A percentile compares a stretch with the other conserved stretches of the same genome.
phyloP scores from a whole-genome alignment of 495 filamentous ascomycete genomes.

The Talaromyces liani region DNA sequence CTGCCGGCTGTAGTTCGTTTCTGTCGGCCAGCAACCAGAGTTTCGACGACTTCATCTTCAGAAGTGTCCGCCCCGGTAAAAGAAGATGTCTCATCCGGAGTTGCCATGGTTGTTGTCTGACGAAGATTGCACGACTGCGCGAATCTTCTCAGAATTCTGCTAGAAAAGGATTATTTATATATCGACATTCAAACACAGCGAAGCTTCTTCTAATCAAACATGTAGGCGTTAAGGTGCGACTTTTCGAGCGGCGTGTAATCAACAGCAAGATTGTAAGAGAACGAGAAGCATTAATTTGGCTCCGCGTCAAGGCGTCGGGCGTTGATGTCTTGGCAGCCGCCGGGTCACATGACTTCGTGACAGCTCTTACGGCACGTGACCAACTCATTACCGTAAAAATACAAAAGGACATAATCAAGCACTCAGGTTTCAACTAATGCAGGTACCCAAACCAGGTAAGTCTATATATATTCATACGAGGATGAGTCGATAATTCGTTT shows the following conservation, averaged over 20 bases:
- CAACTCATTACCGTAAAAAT: not conserved
- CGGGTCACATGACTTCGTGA: not conserved
- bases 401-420: not conserved
- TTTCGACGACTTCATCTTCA: conserved; percentile 50
- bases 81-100: conserved; percentile 16
- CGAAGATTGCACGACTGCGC: not conserved
- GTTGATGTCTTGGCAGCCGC: not conserved
- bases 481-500: not conserved
- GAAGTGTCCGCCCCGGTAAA: conserved; percentile 24
- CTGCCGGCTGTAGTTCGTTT: conserved; percentile 83
- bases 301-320: not conserved
- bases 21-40: conserved; percentile 67
- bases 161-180: not conserved
- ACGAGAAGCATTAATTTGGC: not conserved
- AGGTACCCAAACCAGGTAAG: not conserved
- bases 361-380: not conserved
- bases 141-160: not conserved
- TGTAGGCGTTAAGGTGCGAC: not conserved
- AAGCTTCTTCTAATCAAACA: not conserved
- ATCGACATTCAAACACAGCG: not conserved
- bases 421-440: not conserved
- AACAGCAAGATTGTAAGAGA: not conserved
- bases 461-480: not conserved
- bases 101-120: conserved; percentile 15
- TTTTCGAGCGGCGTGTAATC: not conserved